phyloP scores from a whole-genome alignment of 1,284 basidiomycete genomes.

The Thelephora terrestris region DNA sequence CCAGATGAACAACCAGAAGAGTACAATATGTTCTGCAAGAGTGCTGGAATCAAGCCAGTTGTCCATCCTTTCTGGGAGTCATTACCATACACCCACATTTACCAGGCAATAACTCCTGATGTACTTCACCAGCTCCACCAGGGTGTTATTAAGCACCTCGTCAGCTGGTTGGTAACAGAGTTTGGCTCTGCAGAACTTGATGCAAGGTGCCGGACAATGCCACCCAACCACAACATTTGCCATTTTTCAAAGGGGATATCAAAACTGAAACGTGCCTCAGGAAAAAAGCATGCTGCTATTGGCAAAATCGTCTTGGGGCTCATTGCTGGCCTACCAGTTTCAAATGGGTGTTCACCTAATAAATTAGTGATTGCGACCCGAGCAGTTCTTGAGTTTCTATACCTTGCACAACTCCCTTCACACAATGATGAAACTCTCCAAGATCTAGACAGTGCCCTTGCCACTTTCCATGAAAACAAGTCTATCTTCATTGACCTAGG shows the following conservation, averaged over 20 bases:
- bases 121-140: slow-evolving; percentile 16
- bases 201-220: slow-evolving; percentile 18
- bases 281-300: slow-evolving; percentile 25
- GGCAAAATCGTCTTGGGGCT: slow-evolving; percentile 22
- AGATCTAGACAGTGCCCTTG: slow-evolving; percentile 4
- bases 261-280: slow-evolving; percentile 20
- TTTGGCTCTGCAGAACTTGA: slow-evolving; percentile 24
- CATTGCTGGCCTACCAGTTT: slow-evolving; percentile 12
- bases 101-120: slow-evolving; percentile 2
- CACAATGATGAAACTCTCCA: slow-evolving; percentile 14
- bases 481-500: slow-evolving; percentile 10
- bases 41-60: no score
- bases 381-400: slow-evolving; percentile 27
- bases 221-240: slow-evolving; percentile 25
- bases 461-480: slow-evolving; percentile 12
- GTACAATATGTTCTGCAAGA: slow-evolving; percentile 10
- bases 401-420: slow-evolving; percentile 22
- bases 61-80: not conserved
- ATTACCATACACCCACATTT: not conserved
- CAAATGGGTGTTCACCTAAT: slow-evolving; percentile 7
- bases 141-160: slow-evolving; percentile 26
- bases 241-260: slow-evolving; percentile 31
- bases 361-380: slow-evolving; percentile 8
- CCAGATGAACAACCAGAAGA: not conserved
- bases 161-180: slow-evolving; percentile 17